Conservation (phyloP, 768 basidiomycete species). For the Terana coerulea region DNA sequence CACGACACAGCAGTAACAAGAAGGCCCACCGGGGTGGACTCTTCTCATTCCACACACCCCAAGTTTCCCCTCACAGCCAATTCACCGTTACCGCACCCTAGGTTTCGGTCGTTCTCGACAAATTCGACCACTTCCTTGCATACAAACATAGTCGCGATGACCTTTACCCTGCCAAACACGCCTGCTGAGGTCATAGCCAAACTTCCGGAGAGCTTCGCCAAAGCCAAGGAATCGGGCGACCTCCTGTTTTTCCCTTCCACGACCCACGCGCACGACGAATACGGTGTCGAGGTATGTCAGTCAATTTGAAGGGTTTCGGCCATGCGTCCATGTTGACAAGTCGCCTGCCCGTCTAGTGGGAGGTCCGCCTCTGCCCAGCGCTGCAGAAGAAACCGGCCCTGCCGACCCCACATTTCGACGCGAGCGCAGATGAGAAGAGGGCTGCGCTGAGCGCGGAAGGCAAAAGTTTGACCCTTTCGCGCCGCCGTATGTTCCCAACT, state of each 20-base stretch:
- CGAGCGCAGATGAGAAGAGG: constrained; percentile 23
- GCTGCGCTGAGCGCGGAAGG: constrained; percentile 21
- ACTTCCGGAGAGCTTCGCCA: constrained; percentile 52
- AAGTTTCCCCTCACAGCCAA: neutral
- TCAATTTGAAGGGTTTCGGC: neutral
- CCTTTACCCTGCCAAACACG: constrained; percentile 5
- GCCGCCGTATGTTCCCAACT: constrained; percentile 78
- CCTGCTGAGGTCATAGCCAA: constrained; percentile 47
- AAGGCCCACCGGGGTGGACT: neutral
- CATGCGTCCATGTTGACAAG: neutral
- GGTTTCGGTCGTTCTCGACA: no score
- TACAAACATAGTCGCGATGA: no score
- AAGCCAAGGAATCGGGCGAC: constrained; percentile 59
- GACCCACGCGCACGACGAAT: constrained; percentile 54
- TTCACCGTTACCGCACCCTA: no score
- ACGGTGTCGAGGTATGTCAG: constrained; percentile 56
- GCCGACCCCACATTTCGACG: constrained; percentile 40
- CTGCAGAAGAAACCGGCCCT: constrained; percentile 70
- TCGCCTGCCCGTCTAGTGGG: constrained; percentile 54
- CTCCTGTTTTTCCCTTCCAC: constrained; percentile 78
- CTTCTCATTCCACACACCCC: neutral
- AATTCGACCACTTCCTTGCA: no score
- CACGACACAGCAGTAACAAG: neutral
- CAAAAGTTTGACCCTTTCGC: constrained; percentile 64
- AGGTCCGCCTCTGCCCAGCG: constrained; percentile 82